These are phyloP conservation scores for Phytophthora rubi DNA, from an alignment of 352 stramenopile genomes.

Conservation along the genomic window DNA sequence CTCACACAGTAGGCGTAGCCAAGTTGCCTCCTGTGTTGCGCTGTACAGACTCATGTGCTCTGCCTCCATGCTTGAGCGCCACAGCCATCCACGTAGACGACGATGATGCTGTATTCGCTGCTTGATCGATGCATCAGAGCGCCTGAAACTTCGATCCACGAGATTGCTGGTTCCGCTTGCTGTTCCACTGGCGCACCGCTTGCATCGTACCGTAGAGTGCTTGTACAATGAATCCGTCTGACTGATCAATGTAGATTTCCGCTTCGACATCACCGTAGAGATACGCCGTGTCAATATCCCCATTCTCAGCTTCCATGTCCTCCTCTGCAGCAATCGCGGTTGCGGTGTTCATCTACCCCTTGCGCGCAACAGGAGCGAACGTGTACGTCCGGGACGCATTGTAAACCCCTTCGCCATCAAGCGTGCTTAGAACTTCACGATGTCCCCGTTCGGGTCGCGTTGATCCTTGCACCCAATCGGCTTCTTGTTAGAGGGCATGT, in stretches of 20 bases:
- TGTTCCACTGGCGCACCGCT: slow-evolving; percentile 14
- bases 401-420: background rate
- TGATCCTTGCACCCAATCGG: background rate
- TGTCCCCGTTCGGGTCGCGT: background rate
- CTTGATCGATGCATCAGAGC: background rate
- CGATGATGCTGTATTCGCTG: slow-evolving; percentile 5
- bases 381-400: background rate
- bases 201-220: slow-evolving; percentile 11
- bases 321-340: background rate
- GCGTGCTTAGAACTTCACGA: background rate
- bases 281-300: slow-evolving; percentile 33
- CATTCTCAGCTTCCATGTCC: slow-evolving; percentile 25
- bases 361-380: background rate
- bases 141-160: slow-evolving; percentile 2
- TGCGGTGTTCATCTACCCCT: background rate
- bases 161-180: slow-evolving; percentile 7
- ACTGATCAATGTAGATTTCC: slow-evolving; percentile 32
- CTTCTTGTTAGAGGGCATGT: background rate
- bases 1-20: no score
- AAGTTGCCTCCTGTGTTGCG: background rate
- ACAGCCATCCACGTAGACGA: no score
- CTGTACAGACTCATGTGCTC: slow-evolving; percentile 1
- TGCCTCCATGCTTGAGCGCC: background rate
- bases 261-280: slow-evolving; percentile 30
- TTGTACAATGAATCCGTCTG: slow-evolving; percentile 16